Evolutionary conservation across 1,284 basidiomycete genomes (phyloP).

Genomic region (Rhodotorula glutinis): DNA sequence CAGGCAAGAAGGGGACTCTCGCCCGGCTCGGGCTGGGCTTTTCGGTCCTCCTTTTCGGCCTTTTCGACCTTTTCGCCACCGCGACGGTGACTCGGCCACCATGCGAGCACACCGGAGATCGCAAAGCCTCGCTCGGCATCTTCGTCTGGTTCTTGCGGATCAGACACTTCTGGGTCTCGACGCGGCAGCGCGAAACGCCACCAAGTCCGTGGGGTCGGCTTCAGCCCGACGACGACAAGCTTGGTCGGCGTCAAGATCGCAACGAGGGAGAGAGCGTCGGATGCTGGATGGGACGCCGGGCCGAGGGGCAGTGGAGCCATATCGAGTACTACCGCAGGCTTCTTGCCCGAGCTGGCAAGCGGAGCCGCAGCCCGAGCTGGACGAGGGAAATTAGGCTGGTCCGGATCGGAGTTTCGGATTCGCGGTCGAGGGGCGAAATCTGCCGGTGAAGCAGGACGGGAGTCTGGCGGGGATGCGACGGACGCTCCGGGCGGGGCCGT

Average conservation of each 20-base stretch:
- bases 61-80: not conserved
- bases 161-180: constrained; percentile 46
- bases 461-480: constrained; percentile 39
- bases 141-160: constrained; percentile 53
- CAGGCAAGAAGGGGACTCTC: constrained; percentile 69
- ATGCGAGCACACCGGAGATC: constrained; percentile 10
- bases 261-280: constrained; percentile 78
- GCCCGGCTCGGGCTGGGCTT: not conserved
- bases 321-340: constrained; percentile 65
- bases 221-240: constrained; percentile 86
- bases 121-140: constrained; percentile 14
- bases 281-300: constrained; percentile 62
- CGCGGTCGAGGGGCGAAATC: not conserved
- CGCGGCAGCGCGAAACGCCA: constrained; percentile 67
- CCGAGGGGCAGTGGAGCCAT: constrained; percentile 83
- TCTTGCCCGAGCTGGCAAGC: constrained; percentile 43
- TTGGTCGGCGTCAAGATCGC: constrained; percentile 87
- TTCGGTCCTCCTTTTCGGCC: not conserved
- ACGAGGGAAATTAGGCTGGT: not conserved
- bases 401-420: not conserved
- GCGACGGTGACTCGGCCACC: constrained; percentile 23
- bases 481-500: constrained; percentile 18
- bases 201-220: constrained; percentile 90
- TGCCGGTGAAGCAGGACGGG: not conserved
- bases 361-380: not conserved